These are phyloP conservation scores for Linnemannia zychae DNA, from an alignment of 192 early-diverging fungal genomes.

Conservation along the genomic window DNA sequence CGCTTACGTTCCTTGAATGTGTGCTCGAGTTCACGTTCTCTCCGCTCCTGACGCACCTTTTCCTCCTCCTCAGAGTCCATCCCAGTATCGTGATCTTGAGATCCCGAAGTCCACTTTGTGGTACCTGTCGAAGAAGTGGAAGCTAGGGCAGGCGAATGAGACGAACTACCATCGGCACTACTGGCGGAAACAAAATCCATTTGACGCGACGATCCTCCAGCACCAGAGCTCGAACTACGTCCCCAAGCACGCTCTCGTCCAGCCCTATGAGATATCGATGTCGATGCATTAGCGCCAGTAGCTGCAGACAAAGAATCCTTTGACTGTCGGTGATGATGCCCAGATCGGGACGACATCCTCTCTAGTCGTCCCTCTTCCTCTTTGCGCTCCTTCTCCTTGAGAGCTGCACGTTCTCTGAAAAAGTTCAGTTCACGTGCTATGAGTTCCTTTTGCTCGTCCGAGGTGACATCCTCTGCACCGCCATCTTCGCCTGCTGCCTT, in stretches of 20 bases:
- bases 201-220: background rate
- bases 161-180: slow-evolving; percentile 61
- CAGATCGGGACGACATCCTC: slow-evolving; percentile 17
- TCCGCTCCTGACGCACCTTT: slow-evolving; percentile 42
- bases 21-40: slow-evolving; percentile 34
- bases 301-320: slow-evolving; percentile 2
- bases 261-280: slow-evolving; percentile 14
- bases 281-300: background rate
- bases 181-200: slow-evolving; percentile 63
- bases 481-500: slow-evolving; percentile 29
- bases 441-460: slow-evolving; percentile 69
- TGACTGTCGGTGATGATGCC: slow-evolving; percentile 34
- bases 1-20: slow-evolving; percentile 64
- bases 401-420: slow-evolving; percentile 73
- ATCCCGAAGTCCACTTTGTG: slow-evolving; percentile 29
- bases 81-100: slow-evolving; percentile 48
- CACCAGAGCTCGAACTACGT: background rate
- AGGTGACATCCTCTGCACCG: slow-evolving; percentile 41
- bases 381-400: slow-evolving; percentile 66
- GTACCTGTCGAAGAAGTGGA: slow-evolving; percentile 50
- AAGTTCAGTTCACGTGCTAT: slow-evolving; percentile 71
- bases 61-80: slow-evolving; percentile 52
- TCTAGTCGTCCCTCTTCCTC: slow-evolving; percentile 62
- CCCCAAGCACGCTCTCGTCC: slow-evolving; percentile 43
- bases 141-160: slow-evolving; percentile 65